Conservation (phyloP, 192 early-diverging fungal genomes). For the Podila epigama region DNA sequence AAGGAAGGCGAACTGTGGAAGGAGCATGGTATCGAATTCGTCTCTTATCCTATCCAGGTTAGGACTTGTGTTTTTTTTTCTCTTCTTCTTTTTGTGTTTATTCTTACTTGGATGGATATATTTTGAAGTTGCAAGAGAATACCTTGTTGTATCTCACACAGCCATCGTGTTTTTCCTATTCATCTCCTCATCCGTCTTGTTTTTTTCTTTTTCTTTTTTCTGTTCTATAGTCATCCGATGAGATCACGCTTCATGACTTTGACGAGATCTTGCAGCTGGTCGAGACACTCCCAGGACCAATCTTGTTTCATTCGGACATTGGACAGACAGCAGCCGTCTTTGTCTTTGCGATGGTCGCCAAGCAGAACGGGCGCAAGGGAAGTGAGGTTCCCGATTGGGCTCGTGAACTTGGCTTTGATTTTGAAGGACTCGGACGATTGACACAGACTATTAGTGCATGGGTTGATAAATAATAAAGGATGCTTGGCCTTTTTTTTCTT, state of each 20-base stretch:
- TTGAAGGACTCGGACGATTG: constrained; percentile 34
- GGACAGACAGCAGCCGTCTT: constrained; percentile 42
- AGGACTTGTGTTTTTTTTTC: background rate
- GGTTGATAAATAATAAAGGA: constrained; percentile 40
- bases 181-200: constrained; percentile 1
- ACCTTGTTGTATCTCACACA: too few species aligned
- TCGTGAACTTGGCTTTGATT: constrained; percentile 40
- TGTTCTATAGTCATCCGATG: constrained; percentile 27
- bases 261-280: constrained; percentile 41
- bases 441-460: constrained; percentile 39
- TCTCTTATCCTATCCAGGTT: constrained; percentile 46
- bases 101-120: background rate
- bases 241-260: constrained; percentile 34
- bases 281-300: constrained; percentile 30
- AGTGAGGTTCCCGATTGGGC: constrained; percentile 36
- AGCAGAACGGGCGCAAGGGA: constrained; percentile 31
- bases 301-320: constrained; percentile 44
- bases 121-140: too few species aligned
- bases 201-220: background rate
- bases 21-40: constrained; percentile 9
- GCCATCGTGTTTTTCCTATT: constrained; percentile 23
- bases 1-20: constrained; percentile 20
- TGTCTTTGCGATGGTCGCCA: constrained; percentile 44
- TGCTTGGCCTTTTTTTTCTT: too few species aligned
- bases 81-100: background rate